Evolutionary conservation across 2,329 filamentous ascomycete genomes (phyloP), one percentile per base, ranked within the genome.

Genomic region (Hypomyces perniciosus): DNA sequence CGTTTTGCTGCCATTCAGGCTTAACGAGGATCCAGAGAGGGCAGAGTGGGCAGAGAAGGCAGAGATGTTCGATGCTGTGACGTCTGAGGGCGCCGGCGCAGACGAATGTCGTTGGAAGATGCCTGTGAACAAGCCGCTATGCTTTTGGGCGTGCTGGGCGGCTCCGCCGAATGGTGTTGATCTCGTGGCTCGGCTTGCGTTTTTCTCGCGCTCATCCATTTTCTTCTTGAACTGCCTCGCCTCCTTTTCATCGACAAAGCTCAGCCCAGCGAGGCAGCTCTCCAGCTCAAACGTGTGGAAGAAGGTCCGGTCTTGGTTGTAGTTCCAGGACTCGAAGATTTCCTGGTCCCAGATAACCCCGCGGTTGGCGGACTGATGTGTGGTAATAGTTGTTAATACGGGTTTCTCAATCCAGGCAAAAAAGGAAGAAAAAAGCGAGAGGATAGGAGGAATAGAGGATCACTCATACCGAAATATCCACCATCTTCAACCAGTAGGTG

Each of bases 211-310:
- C 65, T 96, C 91, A 61, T 93, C 86, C 80, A 99, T 88, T 76
- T 96, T 97, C 79, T 96, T 96, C 70, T 91, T 85, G 73, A 99
- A 97, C 53, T 89, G 88, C 72, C 89, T 95, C 33, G 93, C 93
- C 73, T 99, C 93, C 71, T 96, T 97, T 74, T 97, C 93, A 68
- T 97, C 93, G 54, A 86, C 84, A 63, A 99, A 99, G 27, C 90
- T 96, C 54, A 99, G 73, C 1, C 85, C 93, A 5, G 90, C 93
- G 54, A 95, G 74, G 63, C 90, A 97, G 56, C 95, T 84, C 70
- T 97, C 91, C 50, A 96, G 80, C 72, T 99, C 93, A 66, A 99
- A 99, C 5, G 89, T 90, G 71, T 97, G 91, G 72, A 99, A 99
- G 72, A 96, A 99, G 54, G 89, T 92, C 55, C 93, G 85, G 68